Percentiles rank a stretch among this genome's conserved stretches.
Conservation (phyloP, 2,329 filamentous ascomycete species). For the Ophiostoma triangulosporum region DNA sequence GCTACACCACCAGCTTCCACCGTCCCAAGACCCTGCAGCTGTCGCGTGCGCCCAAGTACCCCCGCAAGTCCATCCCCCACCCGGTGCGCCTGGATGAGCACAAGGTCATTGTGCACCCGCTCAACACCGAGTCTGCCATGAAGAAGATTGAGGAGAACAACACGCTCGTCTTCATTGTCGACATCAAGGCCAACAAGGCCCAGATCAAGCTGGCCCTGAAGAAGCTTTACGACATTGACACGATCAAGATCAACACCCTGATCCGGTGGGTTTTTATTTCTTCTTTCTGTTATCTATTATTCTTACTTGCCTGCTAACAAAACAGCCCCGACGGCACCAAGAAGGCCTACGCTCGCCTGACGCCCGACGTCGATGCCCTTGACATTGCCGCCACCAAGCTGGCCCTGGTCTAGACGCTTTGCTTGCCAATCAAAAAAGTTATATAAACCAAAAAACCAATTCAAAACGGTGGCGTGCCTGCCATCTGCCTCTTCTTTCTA, state of each 20-base stretch:
- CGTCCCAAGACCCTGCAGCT: slow-evolving; percentile 91
- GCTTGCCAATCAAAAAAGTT: background rate
- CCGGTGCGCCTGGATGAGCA: slow-evolving; percentile 87
- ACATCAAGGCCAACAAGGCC: slow-evolving; percentile 97
- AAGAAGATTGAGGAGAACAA: slow-evolving; percentile 99
- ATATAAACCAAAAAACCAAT: slow-evolving; percentile 1
- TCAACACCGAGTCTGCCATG: slow-evolving; percentile 99
- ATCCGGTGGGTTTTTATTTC: slow-evolving; percentile 54
- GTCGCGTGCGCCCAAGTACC: slow-evolving; percentile 87
- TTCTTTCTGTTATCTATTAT: background rate
- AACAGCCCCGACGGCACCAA: slow-evolving; percentile 83
- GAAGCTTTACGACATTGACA: slow-evolving; percentile 98
- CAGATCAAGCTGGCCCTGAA: slow-evolving; percentile 98
- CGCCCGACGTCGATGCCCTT: slow-evolving; percentile 91
- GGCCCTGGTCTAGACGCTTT: slow-evolving; percentile 67
- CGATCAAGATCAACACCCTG: slow-evolving; percentile 98
- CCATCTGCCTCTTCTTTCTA: background rate
- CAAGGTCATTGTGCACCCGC: slow-evolving; percentile 94
- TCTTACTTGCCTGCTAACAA: background rate
- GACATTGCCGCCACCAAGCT: slow-evolving; percentile 99
- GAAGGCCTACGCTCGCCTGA: slow-evolving; percentile 97
- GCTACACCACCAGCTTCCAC: slow-evolving; percentile 91
- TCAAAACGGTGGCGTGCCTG: slow-evolving; percentile 1
- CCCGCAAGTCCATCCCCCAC: slow-evolving; percentile 85
- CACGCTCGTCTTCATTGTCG: slow-evolving; percentile 95